phyloP scores from a whole-genome alignment of 352 stramenopile genomes.

The Phytophthora pinifolia region DNA sequence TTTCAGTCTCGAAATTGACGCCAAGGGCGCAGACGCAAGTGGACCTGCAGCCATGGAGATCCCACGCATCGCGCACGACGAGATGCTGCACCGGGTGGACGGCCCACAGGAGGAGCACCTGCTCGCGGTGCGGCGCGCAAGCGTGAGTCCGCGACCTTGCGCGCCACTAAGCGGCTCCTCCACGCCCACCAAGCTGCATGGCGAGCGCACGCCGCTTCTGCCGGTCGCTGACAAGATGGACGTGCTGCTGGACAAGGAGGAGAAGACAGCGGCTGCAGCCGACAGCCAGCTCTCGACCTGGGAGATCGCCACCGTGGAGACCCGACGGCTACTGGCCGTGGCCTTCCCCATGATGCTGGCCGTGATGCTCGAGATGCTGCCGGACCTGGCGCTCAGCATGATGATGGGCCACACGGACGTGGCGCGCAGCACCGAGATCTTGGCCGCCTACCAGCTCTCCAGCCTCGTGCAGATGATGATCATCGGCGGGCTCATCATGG shows the following conservation, averaged over 20 bases:
- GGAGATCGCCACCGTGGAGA: constrained; percentile 43
- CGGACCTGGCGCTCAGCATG: constrained; percentile 48
- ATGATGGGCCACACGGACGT: constrained; percentile 61
- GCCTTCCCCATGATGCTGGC: constrained; percentile 50
- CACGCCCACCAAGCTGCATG: constrained; percentile 1
- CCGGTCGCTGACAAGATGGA: constrained; percentile 32
- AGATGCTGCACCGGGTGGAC: constrained; percentile 51
- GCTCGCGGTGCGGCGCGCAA: constrained; percentile 14
- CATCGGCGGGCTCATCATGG: constrained; percentile 48
- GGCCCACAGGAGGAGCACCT: constrained; percentile 41
- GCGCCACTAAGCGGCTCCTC: neutral
- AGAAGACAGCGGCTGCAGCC: constrained; percentile 26
- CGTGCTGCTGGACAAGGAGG: constrained; percentile 38
- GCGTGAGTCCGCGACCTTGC: constrained; percentile 18
- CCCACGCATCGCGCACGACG: constrained; percentile 47
- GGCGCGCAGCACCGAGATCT: constrained; percentile 51
- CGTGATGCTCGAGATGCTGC: constrained; percentile 49
- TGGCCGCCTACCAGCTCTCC: constrained; percentile 57
- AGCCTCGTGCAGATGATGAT: constrained; percentile 57
- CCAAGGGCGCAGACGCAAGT: constrained; percentile 8
- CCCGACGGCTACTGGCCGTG: constrained; percentile 29
- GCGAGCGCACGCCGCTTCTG: constrained; percentile 32
- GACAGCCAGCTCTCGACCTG: constrained; percentile 29
- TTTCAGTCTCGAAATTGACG: constrained; percentile 20
- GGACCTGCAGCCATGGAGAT: constrained; percentile 42